Evolutionary conservation across 2,329 filamentous ascomycete species (phyloP), one percentile per base, ranked within the genome.

Genomic region (Pleomassaria siparia): DNA sequence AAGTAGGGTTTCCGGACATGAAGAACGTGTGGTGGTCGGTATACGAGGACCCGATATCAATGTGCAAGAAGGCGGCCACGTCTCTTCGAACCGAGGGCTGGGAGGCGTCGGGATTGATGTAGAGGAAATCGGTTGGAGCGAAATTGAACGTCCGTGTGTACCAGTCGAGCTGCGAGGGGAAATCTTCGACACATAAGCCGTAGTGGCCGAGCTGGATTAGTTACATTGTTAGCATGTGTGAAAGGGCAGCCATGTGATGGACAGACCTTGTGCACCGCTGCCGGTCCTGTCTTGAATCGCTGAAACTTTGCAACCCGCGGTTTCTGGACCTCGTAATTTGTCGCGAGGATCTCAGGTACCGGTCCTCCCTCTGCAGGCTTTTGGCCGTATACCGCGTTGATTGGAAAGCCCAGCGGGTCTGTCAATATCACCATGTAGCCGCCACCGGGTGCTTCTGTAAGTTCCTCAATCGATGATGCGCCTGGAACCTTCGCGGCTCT

Each of bases 371-470:
- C 76, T 70, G 55, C 55, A 18, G 71, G 70, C 2, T 71, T 62
- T 62, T 85, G 82, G 1, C 80, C 82, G 53, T 78, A 69, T 1
- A 85, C 74, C 0, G 86, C 71, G 58, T 83, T 80, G 57, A 84
- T 76, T 1, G 79, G 78, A 50, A 77, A 83, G 1, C 76, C 78
- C 48, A 84, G 80, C 2, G 83, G 70, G n/a, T 71, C 62, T 3
- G 51, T 36, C 8, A 74, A 49, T 0, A 68, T 72, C 6, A 84
- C 79, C 10, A 74, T 67, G 53, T 76, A 72, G 41, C 81, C 80
- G 30, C 72, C 80, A 2, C 81, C 81, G 0, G 81, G 81, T 0
- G 77, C 77, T 47, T 80, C 77, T 2, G 33, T 48, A 1, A 78
- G 56, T 10, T 80, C 76, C 47, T 80, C 72, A 13, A 84, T 72